A percentile compares a stretch with the other conserved stretches of the same genome.
These are phyloP conservation scores for Byssothecium circinans DNA, from an alignment of 2,329 filamentous ascomycete genomes.

Conservation along the genomic window DNA sequence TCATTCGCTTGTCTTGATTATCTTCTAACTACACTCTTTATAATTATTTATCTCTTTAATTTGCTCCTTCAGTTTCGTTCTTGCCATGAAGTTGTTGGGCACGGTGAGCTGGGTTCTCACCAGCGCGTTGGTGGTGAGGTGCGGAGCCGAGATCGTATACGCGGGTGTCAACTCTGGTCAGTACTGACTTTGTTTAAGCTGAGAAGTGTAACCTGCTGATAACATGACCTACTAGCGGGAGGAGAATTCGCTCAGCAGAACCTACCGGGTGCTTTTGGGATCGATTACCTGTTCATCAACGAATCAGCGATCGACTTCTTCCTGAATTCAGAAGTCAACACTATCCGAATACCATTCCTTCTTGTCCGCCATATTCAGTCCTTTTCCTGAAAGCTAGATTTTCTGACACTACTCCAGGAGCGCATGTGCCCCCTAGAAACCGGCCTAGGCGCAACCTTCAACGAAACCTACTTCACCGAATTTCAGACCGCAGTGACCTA, in stretches of 20 bases:
- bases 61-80: neutral
- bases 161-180: conserved; percentile 27
- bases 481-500: conserved; percentile 55
- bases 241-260: conserved; percentile 25
- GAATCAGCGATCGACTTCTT: conserved; percentile 39
- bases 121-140: conserved; percentile 9
- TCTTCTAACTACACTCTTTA: conserved; percentile 1
- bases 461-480: conserved; percentile 54
- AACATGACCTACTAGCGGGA: conserved; percentile 12
- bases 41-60: conserved; percentile 3
- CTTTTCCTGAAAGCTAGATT: neutral
- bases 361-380: conserved; percentile 11
- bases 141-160: conserved; percentile 21
- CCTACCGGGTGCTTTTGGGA: conserved; percentile 54
- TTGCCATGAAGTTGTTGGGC: conserved; percentile 5
- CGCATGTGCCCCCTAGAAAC: conserved; percentile 53
- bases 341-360: conserved; percentile 55
- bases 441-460: conserved; percentile 53
- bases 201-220: conserved; percentile 1
- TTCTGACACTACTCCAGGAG: conserved; percentile 32
- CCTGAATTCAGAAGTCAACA: conserved; percentile 18
- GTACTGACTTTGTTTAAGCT: neutral
- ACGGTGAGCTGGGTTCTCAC: conserved; percentile 14
- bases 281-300: conserved; percentile 56
- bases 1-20: conserved; percentile 6